Conservation (phyloP, 1,284 basidiomycete genomes). For the Jaminaea rosea region DNA sequence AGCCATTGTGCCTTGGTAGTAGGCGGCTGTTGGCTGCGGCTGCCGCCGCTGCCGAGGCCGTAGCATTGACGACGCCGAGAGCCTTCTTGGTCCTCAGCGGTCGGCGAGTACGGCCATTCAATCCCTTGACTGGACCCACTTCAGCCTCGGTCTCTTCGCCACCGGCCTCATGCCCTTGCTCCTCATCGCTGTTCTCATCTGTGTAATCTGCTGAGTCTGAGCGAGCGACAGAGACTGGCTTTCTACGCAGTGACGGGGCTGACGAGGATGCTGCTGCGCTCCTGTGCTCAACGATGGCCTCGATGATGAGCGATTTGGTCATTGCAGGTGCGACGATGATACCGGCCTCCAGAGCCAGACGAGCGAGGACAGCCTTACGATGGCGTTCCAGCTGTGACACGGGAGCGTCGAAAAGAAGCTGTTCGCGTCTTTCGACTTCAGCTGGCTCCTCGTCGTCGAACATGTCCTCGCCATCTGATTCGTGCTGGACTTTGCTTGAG, state of each 20-base stretch:
- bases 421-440: neutral
- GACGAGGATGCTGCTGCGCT: neutral
- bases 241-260: neutral
- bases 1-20: neutral
- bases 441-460: neutral
- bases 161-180: neutral
- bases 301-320: neutral
- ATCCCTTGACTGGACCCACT: neutral
- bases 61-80: neutral
- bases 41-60: neutral
- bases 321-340: too few relatives aligned
- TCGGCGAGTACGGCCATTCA: neutral
- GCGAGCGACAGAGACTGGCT: too few relatives aligned
- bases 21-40: neutral
- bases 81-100: too few relatives aligned
- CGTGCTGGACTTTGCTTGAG: neutral
- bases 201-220: slow-evolving; percentile 1
- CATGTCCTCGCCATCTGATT: neutral
- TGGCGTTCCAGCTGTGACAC: neutral
- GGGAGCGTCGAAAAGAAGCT: neutral
- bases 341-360: too few relatives aligned
- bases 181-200: slow-evolving; percentile 1
- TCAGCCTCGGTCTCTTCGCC: slow-evolving; percentile 1
- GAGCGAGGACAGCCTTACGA: neutral
- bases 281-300: neutral